Evolutionary conservation across 495 filamentous ascomycete genomes (phyloP), one percentile per base, ranked within the genome.

Genomic region (Podospora fimiseda): DNA sequence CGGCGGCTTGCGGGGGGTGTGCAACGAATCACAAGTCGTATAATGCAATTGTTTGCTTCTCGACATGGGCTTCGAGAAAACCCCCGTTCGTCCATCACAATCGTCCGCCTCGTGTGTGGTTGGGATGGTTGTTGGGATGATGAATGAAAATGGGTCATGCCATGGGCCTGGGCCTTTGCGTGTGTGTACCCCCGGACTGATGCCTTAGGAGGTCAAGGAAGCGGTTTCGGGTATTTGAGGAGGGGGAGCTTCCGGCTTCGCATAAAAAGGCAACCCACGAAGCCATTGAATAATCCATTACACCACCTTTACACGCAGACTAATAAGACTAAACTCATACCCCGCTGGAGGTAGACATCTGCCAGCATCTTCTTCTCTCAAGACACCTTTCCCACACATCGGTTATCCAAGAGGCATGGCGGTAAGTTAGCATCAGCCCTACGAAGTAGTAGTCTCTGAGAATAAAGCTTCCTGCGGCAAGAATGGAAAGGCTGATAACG

Each of bases 341-440:
- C n/a, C n/a, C n/a, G n/a, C n/a, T n/a, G n/a, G n/a, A n/a, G n/a
- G n/a, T n/a, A n/a, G n/a, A n/a, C n/a, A n/a, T n/a, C n/a, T n/a
- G n/a, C n/a, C n/a, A n/a, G n/a, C n/a, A n/a, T n/a, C n/a, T n/a
- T n/a, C n/a, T n/a, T n/a, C n/a, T n/a, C n/a, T n/a, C n/a, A 47
- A 47, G 20, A 33, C 8, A 33, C 4, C 44, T 47, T 24, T n/a
- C n/a, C n/a, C n/a, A n/a, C n/a, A n/a, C n/a, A 47, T 30, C 23
- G 13, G 44, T 30, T 23, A 23, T 0, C 7, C 23, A 6, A 18
- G n/a, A 53, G 39, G 22, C 44, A 63, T 63, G 60, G 60, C 60
- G 48, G 60, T 63, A 60, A 42, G 60, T 46, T 5, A 33, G 27
- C 27, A 33, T 33, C 6, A 11, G 27, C 27, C 27, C 27, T 11